A percentile compares a stretch with the other conserved stretches of the same genome.
phyloP scores from a whole-genome alignment of 805 yeast genomes.

The Wickerhamiella kurtzmanii region DNA sequence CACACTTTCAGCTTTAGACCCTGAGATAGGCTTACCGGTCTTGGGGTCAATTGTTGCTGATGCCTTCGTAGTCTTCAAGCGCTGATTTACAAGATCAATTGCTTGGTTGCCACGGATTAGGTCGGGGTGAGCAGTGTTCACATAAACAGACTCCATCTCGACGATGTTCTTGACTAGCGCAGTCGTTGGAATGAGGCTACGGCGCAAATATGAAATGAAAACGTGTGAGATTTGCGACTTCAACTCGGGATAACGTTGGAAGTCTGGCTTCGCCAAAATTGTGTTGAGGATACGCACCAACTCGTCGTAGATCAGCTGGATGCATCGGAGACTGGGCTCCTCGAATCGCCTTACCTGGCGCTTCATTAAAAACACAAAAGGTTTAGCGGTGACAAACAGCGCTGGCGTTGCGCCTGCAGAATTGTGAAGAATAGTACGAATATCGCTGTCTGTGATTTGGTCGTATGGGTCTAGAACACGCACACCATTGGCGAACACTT shows the following conservation, averaged over 20 bases:
- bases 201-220: slow-evolving; percentile 68
- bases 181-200: slow-evolving; percentile 71
- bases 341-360: slow-evolving; percentile 89
- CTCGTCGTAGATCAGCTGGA: slow-evolving; percentile 84
- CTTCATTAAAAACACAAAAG: slow-evolving; percentile 88
- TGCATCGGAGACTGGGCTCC: slow-evolving; percentile 83
- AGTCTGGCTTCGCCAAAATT: slow-evolving; percentile 67
- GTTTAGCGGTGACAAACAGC: slow-evolving; percentile 91
- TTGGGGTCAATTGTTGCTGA: slow-evolving; percentile 45
- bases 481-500: slow-evolving; percentile 84
- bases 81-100: slow-evolving; percentile 83
- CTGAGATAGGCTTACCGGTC: slow-evolving; percentile 38
- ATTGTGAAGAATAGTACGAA: slow-evolving; percentile 92
- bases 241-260: slow-evolving; percentile 78
- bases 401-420: slow-evolving; percentile 95
- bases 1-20: slow-evolving; percentile 15
- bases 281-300: slow-evolving; percentile 80
- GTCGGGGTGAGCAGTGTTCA: slow-evolving; percentile 96
- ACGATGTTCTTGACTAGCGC: slow-evolving; percentile 74
- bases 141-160: slow-evolving; percentile 77
- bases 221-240: slow-evolving; percentile 74
- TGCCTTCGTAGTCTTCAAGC: slow-evolving; percentile 65
- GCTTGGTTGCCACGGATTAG: slow-evolving; percentile 90
- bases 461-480: slow-evolving; percentile 90
- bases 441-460: slow-evolving; percentile 88